Base-by-base conservation (phyloP, 1,284 basidiomycete genomes). In the Taiwanofungus camphoratus region DNA sequence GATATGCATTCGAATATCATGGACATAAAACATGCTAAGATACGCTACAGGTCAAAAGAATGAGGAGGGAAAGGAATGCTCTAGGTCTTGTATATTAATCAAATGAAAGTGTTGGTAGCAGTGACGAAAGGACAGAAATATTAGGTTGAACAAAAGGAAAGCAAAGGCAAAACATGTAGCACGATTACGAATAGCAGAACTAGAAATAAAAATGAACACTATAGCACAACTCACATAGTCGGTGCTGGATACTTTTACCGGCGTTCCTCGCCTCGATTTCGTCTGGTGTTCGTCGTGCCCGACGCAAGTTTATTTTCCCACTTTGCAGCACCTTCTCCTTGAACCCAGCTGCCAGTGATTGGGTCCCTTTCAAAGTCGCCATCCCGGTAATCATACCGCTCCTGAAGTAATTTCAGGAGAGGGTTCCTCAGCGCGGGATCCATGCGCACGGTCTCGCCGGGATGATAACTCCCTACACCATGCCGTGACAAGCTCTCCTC, bases 381-480 rank as follows among this genome's bases (percentile, higher is more conserved):
- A 60, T 90, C 87, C 38, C 73, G 74, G 62, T 90, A 90, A n/a
- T 73, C 76, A 57, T 86, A 90, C 20, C 86, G 73, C 50, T 71
- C 56, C 60, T 87, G 68, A 26, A 90, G 66, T 21, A 90, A 66
- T 60, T 70, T 76, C 46, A 90, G 69, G 33, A 90, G 71, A 27
- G 86, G 83, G 51, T 89, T 88, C 35, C 87, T 75, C 44, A 90
- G 65, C 27, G 82, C 83, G 8, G 87, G 87, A 53, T 90, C 87
- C 87, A 90, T 90, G 53, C 87, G 81, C 37, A 89, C 87, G 46
- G 62, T 82, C 61, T 90, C 87, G 38, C 87, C 87, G 0, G 87
- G 87, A 50, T 79, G 76, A 54, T 88, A 89, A 58, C 81, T 82
- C 21, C 87, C 87, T 12, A 90, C 84, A 9, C 69, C 71, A 50